Conservation (phyloP, 1,284 basidiomycete genomes). For the Wallemia hederae region DNA sequence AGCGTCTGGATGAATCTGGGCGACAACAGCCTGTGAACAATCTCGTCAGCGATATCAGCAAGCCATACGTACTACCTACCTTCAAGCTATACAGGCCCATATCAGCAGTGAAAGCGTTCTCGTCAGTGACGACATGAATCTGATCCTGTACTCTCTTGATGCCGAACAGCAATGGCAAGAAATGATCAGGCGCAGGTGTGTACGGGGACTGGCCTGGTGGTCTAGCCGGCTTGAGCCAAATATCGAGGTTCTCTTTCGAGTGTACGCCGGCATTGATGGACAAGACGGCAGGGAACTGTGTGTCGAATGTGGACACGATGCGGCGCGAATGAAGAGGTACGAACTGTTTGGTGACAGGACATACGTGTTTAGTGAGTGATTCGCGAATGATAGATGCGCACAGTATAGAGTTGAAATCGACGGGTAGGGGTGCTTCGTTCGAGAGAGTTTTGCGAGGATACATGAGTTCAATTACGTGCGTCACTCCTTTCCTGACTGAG, state of each 20-base stretch:
- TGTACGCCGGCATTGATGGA: conserved; percentile 60
- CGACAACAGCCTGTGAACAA: conserved; percentile 39
- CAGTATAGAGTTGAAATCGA: conserved; percentile 41
- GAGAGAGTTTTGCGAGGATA: conserved; percentile 43
- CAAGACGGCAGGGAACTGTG: conserved; percentile 47
- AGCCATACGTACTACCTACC: conserved; percentile 21
- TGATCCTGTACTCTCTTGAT: conserved; percentile 8
- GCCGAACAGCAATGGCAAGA: conserved; percentile 13
- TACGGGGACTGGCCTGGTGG: neutral
- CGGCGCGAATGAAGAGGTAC: conserved; percentile 41
- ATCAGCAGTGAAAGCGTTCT: conserved; percentile 27
- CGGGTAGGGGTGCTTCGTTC: conserved; percentile 23
- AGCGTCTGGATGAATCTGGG: conserved; percentile 49
- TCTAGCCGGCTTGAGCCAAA: conserved; percentile 36
- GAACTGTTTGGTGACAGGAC: conserved; percentile 50
- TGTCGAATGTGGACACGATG: conserved; percentile 27
- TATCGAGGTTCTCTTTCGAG: conserved; percentile 38
- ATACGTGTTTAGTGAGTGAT: conserved; percentile 54
- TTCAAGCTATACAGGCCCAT: conserved; percentile 36
- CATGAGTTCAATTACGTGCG: conserved; percentile 56
- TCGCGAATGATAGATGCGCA: conserved; percentile 49
- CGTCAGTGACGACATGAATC: conserved; percentile 9
- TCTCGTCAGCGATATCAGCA: neutral
- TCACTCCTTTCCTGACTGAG: conserved; percentile 38
- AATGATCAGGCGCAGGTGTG: conserved; percentile 5